Evolutionary conservation across 768 basidiomycete genomes (phyloP).

Genomic region (Mycena floridula): DNA sequence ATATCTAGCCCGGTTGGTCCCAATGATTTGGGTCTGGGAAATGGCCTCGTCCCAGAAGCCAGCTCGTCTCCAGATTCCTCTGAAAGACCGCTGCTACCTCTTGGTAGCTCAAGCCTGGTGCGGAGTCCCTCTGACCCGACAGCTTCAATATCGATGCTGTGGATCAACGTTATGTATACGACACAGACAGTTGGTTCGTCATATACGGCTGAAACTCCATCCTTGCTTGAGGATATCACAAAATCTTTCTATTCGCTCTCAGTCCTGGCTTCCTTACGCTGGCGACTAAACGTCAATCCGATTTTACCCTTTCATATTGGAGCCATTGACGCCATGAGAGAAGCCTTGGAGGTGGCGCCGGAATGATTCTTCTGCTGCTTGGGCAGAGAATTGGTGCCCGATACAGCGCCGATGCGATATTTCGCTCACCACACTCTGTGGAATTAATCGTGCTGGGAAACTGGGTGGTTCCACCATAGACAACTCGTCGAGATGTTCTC

Average conservation of each 20-base stretch:
- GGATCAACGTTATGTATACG: constrained; percentile 56
- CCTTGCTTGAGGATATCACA: constrained; percentile 49
- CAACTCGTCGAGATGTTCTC: no score
- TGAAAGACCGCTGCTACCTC: constrained; percentile 49
- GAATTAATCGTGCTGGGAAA: no score
- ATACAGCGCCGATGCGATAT: no score
- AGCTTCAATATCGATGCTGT: constrained; percentile 39
- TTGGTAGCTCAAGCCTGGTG: constrained; percentile 53
- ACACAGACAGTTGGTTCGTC: constrained; percentile 36
- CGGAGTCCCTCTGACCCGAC: constrained; percentile 41
- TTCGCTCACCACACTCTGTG: no score
- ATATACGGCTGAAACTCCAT: constrained; percentile 15
- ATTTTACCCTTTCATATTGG: constrained; percentile 70
- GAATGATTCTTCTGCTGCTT: no score
- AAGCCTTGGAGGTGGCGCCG: no score
- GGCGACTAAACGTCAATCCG: constrained; percentile 43
- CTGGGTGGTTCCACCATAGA: no score
- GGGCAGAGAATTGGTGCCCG: no score
- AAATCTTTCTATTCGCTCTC: constrained; percentile 66
- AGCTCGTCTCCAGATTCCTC: constrained; percentile 16
- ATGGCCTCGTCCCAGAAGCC: constrained; percentile 28
- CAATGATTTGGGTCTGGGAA: constrained; percentile 27
- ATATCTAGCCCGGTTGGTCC: constrained; percentile 28
- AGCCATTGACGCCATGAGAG: no score
- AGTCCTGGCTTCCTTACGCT: constrained; percentile 46